A percentile compares a stretch with the other conserved stretches of the same genome.
Evolutionary conservation across 108 stramenopile species (phyloP).

Genomic region (Bacterosira constricta): DNA sequence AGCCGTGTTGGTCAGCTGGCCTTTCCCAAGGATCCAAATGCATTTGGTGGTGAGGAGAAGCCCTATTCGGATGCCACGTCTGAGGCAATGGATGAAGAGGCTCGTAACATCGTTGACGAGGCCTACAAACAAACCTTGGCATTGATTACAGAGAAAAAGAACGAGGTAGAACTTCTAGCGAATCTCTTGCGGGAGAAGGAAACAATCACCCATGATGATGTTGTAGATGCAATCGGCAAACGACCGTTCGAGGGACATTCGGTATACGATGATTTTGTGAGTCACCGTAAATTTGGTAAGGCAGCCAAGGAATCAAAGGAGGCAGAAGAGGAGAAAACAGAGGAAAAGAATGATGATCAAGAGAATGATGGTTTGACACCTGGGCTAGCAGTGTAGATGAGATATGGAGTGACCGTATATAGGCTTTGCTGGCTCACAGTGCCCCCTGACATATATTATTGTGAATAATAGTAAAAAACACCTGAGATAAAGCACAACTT

Average conservation of each 20-base stretch:
- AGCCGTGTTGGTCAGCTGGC: slow-evolving; percentile 91
- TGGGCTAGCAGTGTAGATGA: slow-evolving; percentile 30
- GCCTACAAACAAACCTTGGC: slow-evolving; percentile 86
- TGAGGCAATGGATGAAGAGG: slow-evolving; percentile 96
- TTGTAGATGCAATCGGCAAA: slow-evolving; percentile 88
- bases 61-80: slow-evolving; percentile 96
- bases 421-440: no score
- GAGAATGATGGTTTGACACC: slow-evolving; percentile 42
- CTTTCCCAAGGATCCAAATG: slow-evolving; percentile 84
- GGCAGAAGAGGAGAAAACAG: slow-evolving; percentile 40
- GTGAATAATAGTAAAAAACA: not conserved
- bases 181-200: slow-evolving; percentile 92
- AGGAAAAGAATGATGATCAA: slow-evolving; percentile 45
- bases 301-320: slow-evolving; percentile 27
- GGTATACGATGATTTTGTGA: slow-evolving; percentile 89
- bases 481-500: no score
- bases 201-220: slow-evolving; percentile 96
- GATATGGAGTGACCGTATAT: not conserved
- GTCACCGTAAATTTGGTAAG: slow-evolving; percentile 46
- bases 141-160: slow-evolving; percentile 79
- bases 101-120: slow-evolving; percentile 85
- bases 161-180: slow-evolving; percentile 83
- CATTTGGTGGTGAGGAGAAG: slow-evolving; percentile 71
- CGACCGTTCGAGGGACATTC: slow-evolving; percentile 86
- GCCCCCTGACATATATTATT: no score